These are phyloP conservation scores for Ustilago nuda DNA, from an alignment of 1,284 basidiomycete genomes.

Conservation along the genomic window DNA sequence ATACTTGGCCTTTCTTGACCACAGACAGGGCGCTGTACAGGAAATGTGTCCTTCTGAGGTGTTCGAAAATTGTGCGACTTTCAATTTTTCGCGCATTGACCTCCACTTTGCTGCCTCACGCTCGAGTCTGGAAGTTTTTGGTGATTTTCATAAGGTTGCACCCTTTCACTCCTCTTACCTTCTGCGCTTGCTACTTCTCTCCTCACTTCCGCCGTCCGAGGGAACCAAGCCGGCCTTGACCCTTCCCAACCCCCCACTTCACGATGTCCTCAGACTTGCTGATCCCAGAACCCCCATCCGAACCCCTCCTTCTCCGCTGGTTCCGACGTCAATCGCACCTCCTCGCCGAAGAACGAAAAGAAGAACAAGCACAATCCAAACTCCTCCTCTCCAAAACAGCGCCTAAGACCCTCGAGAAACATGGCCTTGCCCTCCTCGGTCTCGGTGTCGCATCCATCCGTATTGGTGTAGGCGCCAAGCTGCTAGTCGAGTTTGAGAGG, in stretches of 20 bases:
- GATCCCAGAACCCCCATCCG: constrained; percentile 40
- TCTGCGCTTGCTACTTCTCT: neutral
- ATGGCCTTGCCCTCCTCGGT: constrained; percentile 82
- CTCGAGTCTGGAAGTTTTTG: constrained; percentile 1
- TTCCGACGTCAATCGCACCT: constrained; percentile 79
- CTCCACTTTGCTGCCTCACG: neutral
- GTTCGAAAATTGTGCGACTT: neutral
- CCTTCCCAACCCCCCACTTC: neutral
- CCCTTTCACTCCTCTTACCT: neutral
- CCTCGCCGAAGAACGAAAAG: constrained; percentile 79
- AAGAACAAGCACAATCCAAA: constrained; percentile 84
- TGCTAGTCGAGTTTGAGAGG: constrained; percentile 86
- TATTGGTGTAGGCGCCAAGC: constrained; percentile 90
- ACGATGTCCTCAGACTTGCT: constrained; percentile 29
- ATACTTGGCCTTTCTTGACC: neutral
- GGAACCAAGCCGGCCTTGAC: constrained; percentile 16
- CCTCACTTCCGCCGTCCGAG: neutral
- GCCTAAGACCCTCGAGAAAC: constrained; percentile 85
- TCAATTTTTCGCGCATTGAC: neutral
- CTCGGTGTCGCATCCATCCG: constrained; percentile 79
- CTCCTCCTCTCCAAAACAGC: constrained; percentile 85
- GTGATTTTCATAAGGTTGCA: neutral
- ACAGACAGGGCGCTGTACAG: neutral
- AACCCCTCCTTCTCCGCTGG: constrained; percentile 73
- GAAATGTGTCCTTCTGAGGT: neutral